Percentiles rank a stretch among this genome's conserved stretches.
phyloP scores from a whole-genome alignment of 140 eudicot genomes.

The Artemisia princeps region DNA sequence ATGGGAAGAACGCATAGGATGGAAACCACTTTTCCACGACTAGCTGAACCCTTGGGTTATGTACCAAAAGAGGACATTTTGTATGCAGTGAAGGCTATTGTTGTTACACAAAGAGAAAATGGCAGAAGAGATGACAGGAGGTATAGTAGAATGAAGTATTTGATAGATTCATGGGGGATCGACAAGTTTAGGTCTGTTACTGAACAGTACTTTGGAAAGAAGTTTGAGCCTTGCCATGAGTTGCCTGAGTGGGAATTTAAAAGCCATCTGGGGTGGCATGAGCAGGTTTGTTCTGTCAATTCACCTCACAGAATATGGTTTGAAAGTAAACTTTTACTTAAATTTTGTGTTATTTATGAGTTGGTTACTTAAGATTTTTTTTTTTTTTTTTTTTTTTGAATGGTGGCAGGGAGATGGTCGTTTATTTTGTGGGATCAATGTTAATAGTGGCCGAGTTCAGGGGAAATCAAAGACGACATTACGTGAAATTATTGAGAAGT shows the following conservation, averaged over 20 bases:
- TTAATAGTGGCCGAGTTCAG: conserved; percentile 78
- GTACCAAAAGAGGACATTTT: conserved; percentile 93
- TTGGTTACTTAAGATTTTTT: background rate
- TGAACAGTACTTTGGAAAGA: conserved; percentile 82
- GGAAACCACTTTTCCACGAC: conserved; percentile 78
- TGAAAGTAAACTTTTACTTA: background rate
- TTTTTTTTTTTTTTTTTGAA: background rate
- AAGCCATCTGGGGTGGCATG: conserved; percentile 93
- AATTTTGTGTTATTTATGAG: background rate
- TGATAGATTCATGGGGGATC: conserved; percentile 95
- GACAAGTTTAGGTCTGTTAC: conserved; percentile 79
- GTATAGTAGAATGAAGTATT: conserved; percentile 90
- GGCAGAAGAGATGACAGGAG: conserved; percentile 96
- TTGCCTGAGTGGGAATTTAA: conserved; percentile 95
- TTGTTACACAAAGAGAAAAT: conserved; percentile 89
- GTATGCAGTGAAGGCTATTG: conserved; percentile 93
- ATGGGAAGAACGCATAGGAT: conserved; percentile 98
- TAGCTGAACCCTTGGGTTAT: conserved; percentile 89
- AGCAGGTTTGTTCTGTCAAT: conserved; percentile 52
- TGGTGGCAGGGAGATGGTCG: conserved; percentile 78
- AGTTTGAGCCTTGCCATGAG: conserved; percentile 62
- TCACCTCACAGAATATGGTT: background rate
- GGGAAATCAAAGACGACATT: conserved; percentile 69
- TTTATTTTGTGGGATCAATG: conserved; percentile 88
- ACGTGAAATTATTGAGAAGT: conserved; percentile 78